A percentile compares a stretch with the other conserved stretches of the same genome.
Evolutionary conservation across 495 filamentous ascomycete genomes (phyloP).

Genomic region (Aspergillus cristatus): DNA sequence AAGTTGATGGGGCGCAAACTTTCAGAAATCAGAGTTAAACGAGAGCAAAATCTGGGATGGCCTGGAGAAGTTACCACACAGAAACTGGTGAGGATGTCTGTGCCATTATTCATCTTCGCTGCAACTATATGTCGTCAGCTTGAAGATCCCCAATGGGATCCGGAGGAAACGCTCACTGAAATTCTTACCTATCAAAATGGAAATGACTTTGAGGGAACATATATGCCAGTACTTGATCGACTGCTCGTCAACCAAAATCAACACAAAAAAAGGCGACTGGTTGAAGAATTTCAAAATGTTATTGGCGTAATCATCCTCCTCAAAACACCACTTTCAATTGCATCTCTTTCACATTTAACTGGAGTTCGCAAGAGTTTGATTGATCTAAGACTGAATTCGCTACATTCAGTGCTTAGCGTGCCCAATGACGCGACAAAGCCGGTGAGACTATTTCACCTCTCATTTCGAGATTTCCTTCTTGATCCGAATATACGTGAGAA

Average conservation of each 20-base stretch:
- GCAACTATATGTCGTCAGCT: conserved; percentile 20
- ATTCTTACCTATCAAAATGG: conserved; percentile 11
- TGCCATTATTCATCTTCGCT: conserved; percentile 24
- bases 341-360: conserved; percentile 9
- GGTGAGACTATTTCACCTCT: conserved; percentile 14
- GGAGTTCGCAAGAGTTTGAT: background rate
- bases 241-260: conserved; percentile 6
- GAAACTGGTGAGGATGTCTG: conserved; percentile 6
- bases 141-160: conserved; percentile 8
- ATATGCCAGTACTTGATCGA: conserved; percentile 14
- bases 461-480: conserved; percentile 23
- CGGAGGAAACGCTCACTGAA: conserved; percentile 3
- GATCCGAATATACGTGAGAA: conserved; percentile 1
- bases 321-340: conserved; percentile 11
- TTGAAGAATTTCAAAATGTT: conserved; percentile 11
- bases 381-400: conserved; percentile 3
- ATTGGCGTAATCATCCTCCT: conserved; percentile 17
- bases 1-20: conserved; percentile 4
- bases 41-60: conserved; percentile 18
- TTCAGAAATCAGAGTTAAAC: conserved; percentile 8
- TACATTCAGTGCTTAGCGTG: conserved; percentile 16
- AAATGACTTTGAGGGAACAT: too few relatives aligned
- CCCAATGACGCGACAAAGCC: conserved; percentile 13
- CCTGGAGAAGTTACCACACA: conserved; percentile 16
- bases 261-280: background rate